A percentile compares a stretch with the other conserved stretches of the same genome.
These are phyloP conservation scores for Ganoderma meredithae DNA, from an alignment of 1,284 basidiomycete species.

Conservation along the genomic window DNA sequence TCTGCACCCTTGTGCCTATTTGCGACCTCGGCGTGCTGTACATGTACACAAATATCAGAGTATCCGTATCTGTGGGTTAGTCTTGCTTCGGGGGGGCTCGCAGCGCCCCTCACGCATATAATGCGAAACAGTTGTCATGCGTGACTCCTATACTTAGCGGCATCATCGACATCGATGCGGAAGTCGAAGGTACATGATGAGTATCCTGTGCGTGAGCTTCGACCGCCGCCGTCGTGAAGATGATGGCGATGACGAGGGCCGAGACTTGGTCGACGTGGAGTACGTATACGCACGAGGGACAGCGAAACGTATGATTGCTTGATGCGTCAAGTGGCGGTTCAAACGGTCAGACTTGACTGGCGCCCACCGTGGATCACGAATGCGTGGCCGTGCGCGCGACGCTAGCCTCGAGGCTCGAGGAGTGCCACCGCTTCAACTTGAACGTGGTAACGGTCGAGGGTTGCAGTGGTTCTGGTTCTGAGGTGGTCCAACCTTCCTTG, in stretches of 20 bases:
- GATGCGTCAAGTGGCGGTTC: conserved; percentile 3
- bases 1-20: neutral
- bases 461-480: too few species aligned
- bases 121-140: neutral
- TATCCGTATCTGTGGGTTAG: neutral
- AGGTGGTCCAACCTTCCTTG: neutral
- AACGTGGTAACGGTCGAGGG: neutral
- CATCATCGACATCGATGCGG: neutral
- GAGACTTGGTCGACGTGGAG: neutral
- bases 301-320: conserved; percentile 1
- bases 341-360: neutral
- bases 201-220: neutral
- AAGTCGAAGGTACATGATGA: neutral
- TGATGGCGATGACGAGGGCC: neutral
- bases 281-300: conserved; percentile 1
- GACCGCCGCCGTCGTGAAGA: neutral
- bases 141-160: neutral
- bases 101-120: neutral
- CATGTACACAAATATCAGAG: neutral
- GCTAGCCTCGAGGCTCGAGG: neutral
- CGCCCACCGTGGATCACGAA: neutral
- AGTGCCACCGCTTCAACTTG: neutral
- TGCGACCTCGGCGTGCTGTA: neutral
- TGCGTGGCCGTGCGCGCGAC: too few species aligned
- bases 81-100: neutral